Evolutionary conservation across 805 yeast genomes (phyloP), one percentile per base, ranked within the genome.

Genomic region (Starmerella scarabaei): DNA sequence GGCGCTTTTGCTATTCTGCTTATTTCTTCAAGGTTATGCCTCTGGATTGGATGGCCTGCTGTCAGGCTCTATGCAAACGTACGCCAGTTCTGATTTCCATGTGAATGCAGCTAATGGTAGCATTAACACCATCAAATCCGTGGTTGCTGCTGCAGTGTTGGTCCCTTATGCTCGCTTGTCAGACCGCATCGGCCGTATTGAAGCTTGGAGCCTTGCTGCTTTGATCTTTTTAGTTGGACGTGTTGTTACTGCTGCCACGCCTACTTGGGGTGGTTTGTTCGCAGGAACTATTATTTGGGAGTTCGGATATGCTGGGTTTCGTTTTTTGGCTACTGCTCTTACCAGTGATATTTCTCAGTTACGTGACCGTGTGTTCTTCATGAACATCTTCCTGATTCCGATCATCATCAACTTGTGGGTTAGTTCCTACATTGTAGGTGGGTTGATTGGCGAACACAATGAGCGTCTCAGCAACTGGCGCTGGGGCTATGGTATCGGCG

Each of bases 401-500:
- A 76, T 69, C 50, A 71, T 80, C 53, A 75, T 81, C 59, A 80
- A 77, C 60, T 75, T 86, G 17, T 80, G 91, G 88, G 67, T 78
- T 40, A 60, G 75, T 19, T 86, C 84, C 55, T 62, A 75, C n/a
- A 52, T 46, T n/a, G 41, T 50, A 5, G 36, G 50, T 17, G 41
- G 41, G 20, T 21, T 38, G n/a, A 33, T 44, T n/a, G 45, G 37
- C 3, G 30, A 33, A 16, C 36, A 30, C 16, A 4, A 5, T 8
- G 16, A 18, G 35, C 11, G 12, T 3, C 34, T 34, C 3, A n/a
- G 15, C 3, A 53, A 65, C 30, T 77, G 83, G 77, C 66, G 74
- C 11, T 80, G 86, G 86, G 78, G 76, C 53, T 72, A 75, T 50
- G 85, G 78, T 32, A 77, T 80, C 69, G 79, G 80, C 79, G 84